Base-by-base conservation (phyloP, 768 basidiomycete species). In the Lactarius hengduanensis region DNA sequence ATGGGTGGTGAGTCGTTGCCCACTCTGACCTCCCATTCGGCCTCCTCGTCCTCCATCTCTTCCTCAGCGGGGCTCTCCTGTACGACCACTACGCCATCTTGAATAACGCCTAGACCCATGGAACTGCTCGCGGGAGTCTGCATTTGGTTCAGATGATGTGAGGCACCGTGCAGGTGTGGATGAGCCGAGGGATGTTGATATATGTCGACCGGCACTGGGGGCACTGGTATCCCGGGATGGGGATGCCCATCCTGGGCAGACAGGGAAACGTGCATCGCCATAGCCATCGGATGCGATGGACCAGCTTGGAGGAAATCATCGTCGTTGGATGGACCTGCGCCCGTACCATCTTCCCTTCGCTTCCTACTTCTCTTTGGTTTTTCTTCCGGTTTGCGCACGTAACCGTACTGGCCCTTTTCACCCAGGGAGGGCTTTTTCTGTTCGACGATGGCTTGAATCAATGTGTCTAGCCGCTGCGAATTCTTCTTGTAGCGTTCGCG, bases 401-500 rank as follows among this genome's bases (percentile, higher is more conserved):
- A 92, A 36, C 90, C 90, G 69, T 91, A 91, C 67, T 92, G 90
- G 0, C 91, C 91, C 72, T 92, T 90, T 75, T 90, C 89, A 28
- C 90, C 90, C 10, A 81, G 83, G 1, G 76, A 76, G 2, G 89
- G 87, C 70, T 86, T 88, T 73, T 85, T 90, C 73, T 86, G 81
- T 32, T 85, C 86, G 1, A 93, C 90, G 15, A 92, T 86, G 5
- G 78, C 78, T 1, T 84, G 75, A 61, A 94, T 92, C 62, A 84
- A 76, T 13, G 72, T 72, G 72, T 93, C 90, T 43, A 93, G 80
- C 11, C 90, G 85, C 8, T 77, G 73, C 0, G 89, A 79, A 67
- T 94, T 89, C 76, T 93, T 93, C 79, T 93, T 92, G 78, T 94
- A 94, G 34, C 92, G 82, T 73, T 94, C 91, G 32, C 92, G 84